Evolutionary conservation across 257 asterid species (phyloP).

Genomic region (Nicotiana knightiana): DNA sequence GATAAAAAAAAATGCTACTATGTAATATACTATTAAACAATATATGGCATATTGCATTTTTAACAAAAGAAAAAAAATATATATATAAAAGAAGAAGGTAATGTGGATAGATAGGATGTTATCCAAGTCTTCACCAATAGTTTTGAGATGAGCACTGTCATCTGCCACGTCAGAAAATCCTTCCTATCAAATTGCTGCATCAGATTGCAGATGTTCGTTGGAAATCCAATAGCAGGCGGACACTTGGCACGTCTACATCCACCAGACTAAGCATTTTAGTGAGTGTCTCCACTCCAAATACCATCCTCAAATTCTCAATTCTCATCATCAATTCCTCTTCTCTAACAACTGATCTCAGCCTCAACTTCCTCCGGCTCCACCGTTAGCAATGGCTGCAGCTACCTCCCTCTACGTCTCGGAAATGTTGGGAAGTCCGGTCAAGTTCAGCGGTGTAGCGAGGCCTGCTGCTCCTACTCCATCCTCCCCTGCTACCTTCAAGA

Average conservation of each 20-base stretch:
- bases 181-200: slow-evolving; percentile 38
- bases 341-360: background rate
- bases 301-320: slow-evolving; percentile 6
- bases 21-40: no score
- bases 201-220: slow-evolving; percentile 45
- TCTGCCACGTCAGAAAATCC: slow-evolving; percentile 33
- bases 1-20: background rate
- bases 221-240: slow-evolving; percentile 12
- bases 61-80: background rate
- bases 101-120: slow-evolving; percentile 20
- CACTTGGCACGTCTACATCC: slow-evolving; percentile 60
- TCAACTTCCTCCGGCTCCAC: background rate
- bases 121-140: slow-evolving; percentile 34
- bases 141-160: slow-evolving; percentile 25
- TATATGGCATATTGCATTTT: background rate
- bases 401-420: slow-evolving; percentile 68
- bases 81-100: background rate
- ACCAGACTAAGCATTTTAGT: slow-evolving; percentile 46
- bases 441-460: slow-evolving; percentile 42
- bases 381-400: slow-evolving; percentile 51
- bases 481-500: slow-evolving; percentile 48
- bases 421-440: slow-evolving; percentile 65
- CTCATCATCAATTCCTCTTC: background rate
- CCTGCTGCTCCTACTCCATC: slow-evolving; percentile 63
- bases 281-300: slow-evolving; percentile 5